Conservation (phyloP, 257 asterid genomes). For the Paulownia fortunei region DNA sequence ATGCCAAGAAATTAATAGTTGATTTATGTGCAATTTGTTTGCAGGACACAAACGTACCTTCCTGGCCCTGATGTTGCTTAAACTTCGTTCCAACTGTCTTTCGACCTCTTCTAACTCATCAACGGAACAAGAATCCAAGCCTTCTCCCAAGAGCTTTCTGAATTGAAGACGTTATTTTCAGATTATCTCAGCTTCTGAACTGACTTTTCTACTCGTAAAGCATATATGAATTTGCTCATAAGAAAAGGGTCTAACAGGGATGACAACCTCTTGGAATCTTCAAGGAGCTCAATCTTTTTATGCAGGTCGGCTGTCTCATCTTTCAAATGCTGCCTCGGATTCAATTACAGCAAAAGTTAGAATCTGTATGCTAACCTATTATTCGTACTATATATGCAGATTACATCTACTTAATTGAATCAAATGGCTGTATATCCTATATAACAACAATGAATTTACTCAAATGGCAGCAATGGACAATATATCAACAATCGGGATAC, state of each 20-base stretch:
- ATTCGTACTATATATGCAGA: not conserved
- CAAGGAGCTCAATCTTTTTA: slow-evolving; percentile 45
- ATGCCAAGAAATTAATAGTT: not conserved
- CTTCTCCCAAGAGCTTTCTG: slow-evolving; percentile 60
- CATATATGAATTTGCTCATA: not conserved
- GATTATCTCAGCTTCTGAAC: not conserved
- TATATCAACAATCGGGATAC: no score
- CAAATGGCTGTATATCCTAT: not conserved
- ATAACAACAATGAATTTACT: no score
- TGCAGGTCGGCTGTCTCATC: slow-evolving; percentile 41
- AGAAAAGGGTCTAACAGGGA: not conserved
- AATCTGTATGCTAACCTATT: not conserved
- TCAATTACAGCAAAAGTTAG: not conserved
- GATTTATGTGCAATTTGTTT: not conserved
- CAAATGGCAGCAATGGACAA: no score
- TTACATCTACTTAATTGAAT: not conserved
- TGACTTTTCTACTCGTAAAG: not conserved
- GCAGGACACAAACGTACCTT: slow-evolving; percentile 45
- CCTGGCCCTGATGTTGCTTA: slow-evolving; percentile 49
- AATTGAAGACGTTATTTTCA: not conserved
- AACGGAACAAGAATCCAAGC: slow-evolving; percentile 44
- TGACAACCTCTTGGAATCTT: slow-evolving; percentile 52
- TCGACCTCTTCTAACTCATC: slow-evolving; percentile 54
- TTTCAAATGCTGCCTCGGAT: slow-evolving; percentile 42
- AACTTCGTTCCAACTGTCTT: slow-evolving; percentile 53